phyloP scores from a whole-genome alignment of 2,329 filamentous ascomycete species.

The Neopestalotiopsis clavispora region DNA sequence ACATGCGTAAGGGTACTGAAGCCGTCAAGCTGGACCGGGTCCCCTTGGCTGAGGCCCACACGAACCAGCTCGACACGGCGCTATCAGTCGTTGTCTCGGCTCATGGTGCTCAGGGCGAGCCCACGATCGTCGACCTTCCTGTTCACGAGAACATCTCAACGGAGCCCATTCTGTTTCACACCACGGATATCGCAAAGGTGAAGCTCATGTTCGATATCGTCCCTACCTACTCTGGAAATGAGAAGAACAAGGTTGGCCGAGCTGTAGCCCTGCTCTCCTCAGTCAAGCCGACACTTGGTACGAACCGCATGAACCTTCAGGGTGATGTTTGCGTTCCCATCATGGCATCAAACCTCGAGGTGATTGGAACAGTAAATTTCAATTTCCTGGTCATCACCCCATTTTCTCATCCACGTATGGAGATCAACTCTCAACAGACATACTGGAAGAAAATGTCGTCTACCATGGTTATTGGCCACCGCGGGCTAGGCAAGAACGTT shows the following conservation, averaged over 20 bases:
- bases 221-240: conserved; percentile 89
- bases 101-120: conserved; percentile 81
- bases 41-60: conserved; percentile 84
- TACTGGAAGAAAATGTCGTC: conserved; percentile 95
- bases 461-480: conserved; percentile 79
- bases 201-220: conserved; percentile 94
- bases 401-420: conserved; percentile 93
- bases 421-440: conserved; percentile 85
- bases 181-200: conserved; percentile 77
- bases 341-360: conserved; percentile 80
- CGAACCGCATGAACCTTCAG: conserved; percentile 88
- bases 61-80: conserved; percentile 92
- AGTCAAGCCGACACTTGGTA: conserved; percentile 81
- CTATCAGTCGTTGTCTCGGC: conserved; percentile 91
- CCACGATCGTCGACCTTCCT: conserved; percentile 88
- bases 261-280: conserved; percentile 87
- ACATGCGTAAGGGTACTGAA: conserved; percentile 80
- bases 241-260: conserved; percentile 87
- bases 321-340: conserved; percentile 93
- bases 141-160: conserved; percentile 94
- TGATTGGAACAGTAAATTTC: conserved; percentile 95
- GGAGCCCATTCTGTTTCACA: conserved; percentile 89
- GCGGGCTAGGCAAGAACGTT: conserved; percentile 88
- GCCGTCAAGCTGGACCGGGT: conserved; percentile 89
- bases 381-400: conserved; percentile 96